A percentile compares a stretch with the other conserved stretches of the same genome.
Conservation (phyloP, 768 basidiomycete species). For the Chlorophyllum brunneum region DNA sequence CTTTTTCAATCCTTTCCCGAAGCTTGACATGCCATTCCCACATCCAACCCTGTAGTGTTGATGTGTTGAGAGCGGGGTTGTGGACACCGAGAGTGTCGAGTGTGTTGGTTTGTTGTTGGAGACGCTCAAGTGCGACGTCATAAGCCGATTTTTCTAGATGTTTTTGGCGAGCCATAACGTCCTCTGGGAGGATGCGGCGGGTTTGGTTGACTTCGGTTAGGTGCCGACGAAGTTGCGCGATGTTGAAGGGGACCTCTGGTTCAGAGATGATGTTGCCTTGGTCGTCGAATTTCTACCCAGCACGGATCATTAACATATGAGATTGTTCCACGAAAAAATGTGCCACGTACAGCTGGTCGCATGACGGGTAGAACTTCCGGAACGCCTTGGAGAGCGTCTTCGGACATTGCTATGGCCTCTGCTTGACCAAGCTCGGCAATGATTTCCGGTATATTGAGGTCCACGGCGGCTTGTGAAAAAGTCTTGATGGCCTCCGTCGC, state of each 20-base stretch:
- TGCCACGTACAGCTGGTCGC: slow-evolving; percentile 31
- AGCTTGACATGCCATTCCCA: slow-evolving; percentile 79
- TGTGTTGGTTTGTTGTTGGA: slow-evolving; percentile 57
- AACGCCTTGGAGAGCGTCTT: slow-evolving; percentile 45
- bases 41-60: slow-evolving; percentile 72
- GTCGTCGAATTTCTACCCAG: slow-evolving; percentile 16
- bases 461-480: slow-evolving; percentile 52
- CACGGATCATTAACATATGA: slow-evolving; percentile 16
- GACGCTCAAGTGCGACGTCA: slow-evolving; percentile 72
- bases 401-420: slow-evolving; percentile 35
- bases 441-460: slow-evolving; percentile 12
- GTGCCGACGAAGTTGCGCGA: slow-evolving; percentile 66
- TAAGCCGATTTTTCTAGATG: slow-evolving; percentile 84
- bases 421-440: slow-evolving; percentile 27
- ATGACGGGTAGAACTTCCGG: slow-evolving; percentile 64
- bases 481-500: slow-evolving; percentile 50
- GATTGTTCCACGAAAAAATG: background rate
- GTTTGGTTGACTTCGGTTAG: slow-evolving; percentile 61
- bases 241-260: slow-evolving; percentile 66
- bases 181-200: slow-evolving; percentile 59
- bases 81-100: slow-evolving; percentile 58
- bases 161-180: slow-evolving; percentile 71
- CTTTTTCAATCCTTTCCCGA: slow-evolving; percentile 42
- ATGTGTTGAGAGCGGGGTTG: slow-evolving; percentile 34
- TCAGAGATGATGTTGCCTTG: slow-evolving; percentile 21